Evolutionary conservation across 148 eudicot genomes (phyloP).

Genomic region (Arbutus unedo): DNA sequence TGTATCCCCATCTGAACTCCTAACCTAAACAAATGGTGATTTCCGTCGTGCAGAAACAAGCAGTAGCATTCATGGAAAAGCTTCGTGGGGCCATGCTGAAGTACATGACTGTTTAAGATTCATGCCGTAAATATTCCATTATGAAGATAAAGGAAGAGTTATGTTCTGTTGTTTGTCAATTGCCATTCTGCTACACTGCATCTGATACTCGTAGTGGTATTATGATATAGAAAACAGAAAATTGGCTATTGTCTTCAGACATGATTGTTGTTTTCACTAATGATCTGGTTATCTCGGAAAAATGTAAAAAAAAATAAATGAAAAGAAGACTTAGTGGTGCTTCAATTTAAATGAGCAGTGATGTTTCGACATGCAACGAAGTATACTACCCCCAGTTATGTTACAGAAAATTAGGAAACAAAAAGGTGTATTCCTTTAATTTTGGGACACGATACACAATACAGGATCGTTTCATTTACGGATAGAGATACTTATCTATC

Average conservation of each 20-base stretch:
- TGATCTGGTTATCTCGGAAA: background rate
- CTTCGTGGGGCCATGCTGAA: conserved; percentile 72
- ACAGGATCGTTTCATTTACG: background rate
- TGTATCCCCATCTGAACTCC: background rate
- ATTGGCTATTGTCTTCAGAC: background rate
- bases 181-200: background rate
- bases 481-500: background rate
- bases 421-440: background rate
- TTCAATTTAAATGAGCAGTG: background rate
- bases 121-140: conserved; percentile 5
- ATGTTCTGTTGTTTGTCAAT: background rate
- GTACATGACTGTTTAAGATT: conserved; percentile 72
- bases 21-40: conserved; percentile 2
- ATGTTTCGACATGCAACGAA: background rate
- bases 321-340: no score
- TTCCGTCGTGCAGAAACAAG: conserved; percentile 56
- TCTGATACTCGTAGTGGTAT: background rate
- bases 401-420: background rate
- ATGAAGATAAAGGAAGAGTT: background rate
- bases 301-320: no score
- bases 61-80: conserved; percentile 93
- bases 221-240: background rate
- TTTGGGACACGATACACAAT: background rate
- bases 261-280: background rate
- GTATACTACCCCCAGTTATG: background rate